These are phyloP conservation scores for Mortierella claussenii DNA, from an alignment of 192 early-diverging fungal species.

Conservation along the genomic window DNA sequence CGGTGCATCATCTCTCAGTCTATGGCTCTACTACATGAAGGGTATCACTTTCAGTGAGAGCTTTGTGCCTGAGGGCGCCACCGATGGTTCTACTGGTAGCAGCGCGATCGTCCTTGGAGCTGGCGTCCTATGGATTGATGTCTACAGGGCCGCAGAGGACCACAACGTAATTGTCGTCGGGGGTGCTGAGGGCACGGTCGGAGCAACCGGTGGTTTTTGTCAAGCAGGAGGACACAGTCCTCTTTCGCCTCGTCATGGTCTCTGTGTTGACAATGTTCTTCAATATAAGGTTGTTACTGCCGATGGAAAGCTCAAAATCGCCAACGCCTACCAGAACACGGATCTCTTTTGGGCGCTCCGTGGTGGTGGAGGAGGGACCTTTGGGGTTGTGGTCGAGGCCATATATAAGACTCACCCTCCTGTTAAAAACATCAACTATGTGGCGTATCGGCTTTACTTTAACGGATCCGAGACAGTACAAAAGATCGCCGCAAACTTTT, in stretches of 20 bases:
- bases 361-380: conserved; percentile 62
- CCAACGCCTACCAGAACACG: conserved; percentile 51
- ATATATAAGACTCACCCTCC: conserved; percentile 29
- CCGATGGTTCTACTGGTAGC: background rate
- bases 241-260: conserved; percentile 55
- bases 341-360: conserved; percentile 72
- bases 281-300: conserved; percentile 64
- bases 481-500: conserved; percentile 11
- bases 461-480: background rate
- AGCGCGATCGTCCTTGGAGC: conserved; percentile 50
- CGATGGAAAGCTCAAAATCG: conserved; percentile 51
- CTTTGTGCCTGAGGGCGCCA: conserved; percentile 43
- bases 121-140: conserved; percentile 56
- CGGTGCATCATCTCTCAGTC: conserved; percentile 53
- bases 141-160: conserved; percentile 33
- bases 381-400: conserved; percentile 47
- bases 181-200: conserved; percentile 44
- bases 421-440: conserved; percentile 12
- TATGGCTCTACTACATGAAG: conserved; percentile 60
- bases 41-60: conserved; percentile 29
- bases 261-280: conserved; percentile 62
- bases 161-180: conserved; percentile 51
- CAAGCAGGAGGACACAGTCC: conserved; percentile 63
- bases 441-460: background rate
- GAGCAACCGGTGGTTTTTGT: conserved; percentile 56